Base-by-base conservation (phyloP, 352 stramenopile genomes). In the Phytopythium sindhum region DNA sequence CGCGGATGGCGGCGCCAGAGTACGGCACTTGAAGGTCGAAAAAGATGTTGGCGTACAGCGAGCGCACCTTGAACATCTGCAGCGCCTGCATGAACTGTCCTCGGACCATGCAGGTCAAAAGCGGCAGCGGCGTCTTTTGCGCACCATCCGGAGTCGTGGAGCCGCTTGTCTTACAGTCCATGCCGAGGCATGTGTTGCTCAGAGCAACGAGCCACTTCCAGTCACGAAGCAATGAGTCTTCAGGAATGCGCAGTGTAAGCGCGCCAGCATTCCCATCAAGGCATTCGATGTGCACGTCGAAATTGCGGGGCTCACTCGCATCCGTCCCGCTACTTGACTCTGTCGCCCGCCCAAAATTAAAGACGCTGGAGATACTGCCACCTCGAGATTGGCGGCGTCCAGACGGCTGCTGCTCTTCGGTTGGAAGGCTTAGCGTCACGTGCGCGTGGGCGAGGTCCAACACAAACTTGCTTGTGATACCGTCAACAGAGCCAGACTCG, bases 21-120 rank as follows among this genome's bases (percentile, higher is more conserved):
- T 90, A 95, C n/a, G 86, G 82, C 33, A 92, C 86, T 48, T 91
- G 80, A 47, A 93, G 63, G 58, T 95, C 86, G 52, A 86, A 89
- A 65, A 92, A 95, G 24, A 95, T 74, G 39, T 82, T 95, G 12
- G 82, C 75, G 66, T 95, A 95, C 63, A 93, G 47, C 10, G 82
- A 79, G 3, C 86, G 78, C 9, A 60, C 75, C 66, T 81, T 77
- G 64, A 95, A 95, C 60, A 87, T 61, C 42, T 81, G 72, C 47
- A 93, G 69, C 44, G 84, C 86, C 44, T 89, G 80, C 56, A 93
- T 78, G 64, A 95, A 95, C 63, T 87, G 78, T 0, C 86, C 86
- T 45, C 74, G 71, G 21, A 73, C 75, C 50, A 95, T 72, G 56
- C 84, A 93, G 47, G 76, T 85, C 11, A 94, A 72, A 23, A 93